phyloP scores from a whole-genome alignment of 2,329 filamentous ascomycete species.

The Fusarium sp. region DNA sequence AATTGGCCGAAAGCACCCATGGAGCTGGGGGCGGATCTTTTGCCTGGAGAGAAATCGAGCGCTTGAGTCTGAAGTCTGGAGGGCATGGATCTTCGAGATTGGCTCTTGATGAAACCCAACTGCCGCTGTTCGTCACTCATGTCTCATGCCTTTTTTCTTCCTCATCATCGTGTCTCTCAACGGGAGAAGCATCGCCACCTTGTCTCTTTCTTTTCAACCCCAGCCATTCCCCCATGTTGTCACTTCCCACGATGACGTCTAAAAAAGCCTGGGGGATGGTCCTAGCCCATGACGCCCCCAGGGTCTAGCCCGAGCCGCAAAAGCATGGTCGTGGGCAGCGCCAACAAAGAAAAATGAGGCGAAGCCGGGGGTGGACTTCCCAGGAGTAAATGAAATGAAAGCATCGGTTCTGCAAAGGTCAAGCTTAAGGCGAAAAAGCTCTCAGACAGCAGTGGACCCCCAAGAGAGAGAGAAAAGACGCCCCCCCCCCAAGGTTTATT shows the following conservation, averaged over 20 bases:
- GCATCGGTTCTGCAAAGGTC: neutral
- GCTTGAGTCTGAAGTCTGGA: neutral
- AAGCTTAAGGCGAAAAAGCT: neutral
- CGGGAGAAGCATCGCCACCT: conserved; percentile 2
- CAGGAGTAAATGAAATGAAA: neutral
- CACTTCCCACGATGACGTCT: conserved; percentile 34
- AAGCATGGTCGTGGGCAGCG: neutral
- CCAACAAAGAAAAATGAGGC: neutral
- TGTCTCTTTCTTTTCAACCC: neutral
- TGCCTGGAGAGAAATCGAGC: neutral
- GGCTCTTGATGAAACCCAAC: neutral
- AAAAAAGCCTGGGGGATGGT: conserved; percentile 1
- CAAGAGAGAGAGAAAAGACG: neutral
- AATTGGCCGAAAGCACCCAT: conserved; percentile 4
- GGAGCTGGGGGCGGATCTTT: conserved; percentile 6
- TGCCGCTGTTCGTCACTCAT: conserved; percentile 8
- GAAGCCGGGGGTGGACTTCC: neutral
- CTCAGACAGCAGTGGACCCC: neutral
- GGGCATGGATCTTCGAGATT: conserved; percentile 29
- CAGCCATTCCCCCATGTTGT: conserved; percentile 5
- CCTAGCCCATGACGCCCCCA: conserved; percentile 21
- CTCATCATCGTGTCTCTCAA: neutral
- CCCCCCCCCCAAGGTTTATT: neutral
- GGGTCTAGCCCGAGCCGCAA: conserved; percentile 27
- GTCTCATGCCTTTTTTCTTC: conserved; percentile 11